These are phyloP conservation scores for Aspergillus bertholletiae DNA, from an alignment of 495 filamentous ascomycete genomes.

Conservation along the genomic window DNA sequence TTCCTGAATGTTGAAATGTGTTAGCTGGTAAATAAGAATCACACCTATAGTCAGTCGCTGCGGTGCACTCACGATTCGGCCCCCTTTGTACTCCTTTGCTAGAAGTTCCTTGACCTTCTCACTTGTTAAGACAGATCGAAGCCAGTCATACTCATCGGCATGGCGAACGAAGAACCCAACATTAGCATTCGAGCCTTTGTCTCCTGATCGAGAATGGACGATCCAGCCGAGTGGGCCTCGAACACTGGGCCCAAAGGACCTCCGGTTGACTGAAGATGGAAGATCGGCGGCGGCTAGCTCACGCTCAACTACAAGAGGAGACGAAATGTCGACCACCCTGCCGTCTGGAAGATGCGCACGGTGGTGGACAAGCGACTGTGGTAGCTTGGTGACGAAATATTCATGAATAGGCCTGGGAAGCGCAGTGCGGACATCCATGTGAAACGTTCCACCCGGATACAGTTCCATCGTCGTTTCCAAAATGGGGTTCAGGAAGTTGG, in stretches of 20 bases:
- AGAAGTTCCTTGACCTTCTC: slow-evolving; percentile 26
- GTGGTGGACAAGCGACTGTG: slow-evolving; percentile 8
- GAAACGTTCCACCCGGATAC: slow-evolving; percentile 13
- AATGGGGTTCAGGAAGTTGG: background rate
- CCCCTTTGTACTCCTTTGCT: slow-evolving; percentile 26
- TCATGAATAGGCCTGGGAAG: slow-evolving; percentile 14
- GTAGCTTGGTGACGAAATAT: slow-evolving; percentile 15
- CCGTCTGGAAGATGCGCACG: background rate
- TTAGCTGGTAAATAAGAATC: too few species aligned
- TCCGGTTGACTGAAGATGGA: slow-evolving; percentile 3
- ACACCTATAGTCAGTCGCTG: too few species aligned
- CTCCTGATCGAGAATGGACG: too few species aligned
- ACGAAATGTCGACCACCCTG: slow-evolving; percentile 4
- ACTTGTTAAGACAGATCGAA: slow-evolving; percentile 31
- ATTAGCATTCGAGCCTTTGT: too few species aligned
- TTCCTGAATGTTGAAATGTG: too few species aligned
- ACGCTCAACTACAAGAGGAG: slow-evolving; percentile 4
- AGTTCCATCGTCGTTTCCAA: slow-evolving; percentile 10
- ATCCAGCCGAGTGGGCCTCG: slow-evolving; percentile 30
- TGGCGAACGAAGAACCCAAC: slow-evolving; percentile 35
- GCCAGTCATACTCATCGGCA: slow-evolving; percentile 36
- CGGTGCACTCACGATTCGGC: slow-evolving; percentile 19
- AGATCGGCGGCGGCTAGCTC: slow-evolving; percentile 25
- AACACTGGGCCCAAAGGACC: slow-evolving; percentile 22
- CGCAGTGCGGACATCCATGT: slow-evolving; percentile 12